Evolutionary conservation across 805 yeast species (phyloP).

Genomic region (Saccharomyces jurei): DNA sequence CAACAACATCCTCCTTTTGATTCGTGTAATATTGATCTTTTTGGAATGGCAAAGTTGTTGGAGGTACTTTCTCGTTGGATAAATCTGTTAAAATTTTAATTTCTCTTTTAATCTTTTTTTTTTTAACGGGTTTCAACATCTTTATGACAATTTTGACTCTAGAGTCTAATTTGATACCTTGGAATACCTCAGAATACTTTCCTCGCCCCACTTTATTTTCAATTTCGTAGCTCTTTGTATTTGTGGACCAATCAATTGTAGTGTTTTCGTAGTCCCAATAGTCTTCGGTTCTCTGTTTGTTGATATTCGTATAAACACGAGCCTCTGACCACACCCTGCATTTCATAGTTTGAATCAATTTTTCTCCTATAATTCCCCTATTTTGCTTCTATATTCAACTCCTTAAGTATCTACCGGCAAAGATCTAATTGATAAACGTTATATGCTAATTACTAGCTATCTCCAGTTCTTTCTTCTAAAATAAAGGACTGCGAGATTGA

Average conservation of each 20-base stretch:
- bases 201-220: conserved; percentile 84
- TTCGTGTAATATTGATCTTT: conserved; percentile 24
- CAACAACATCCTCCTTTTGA: conserved; percentile 20
- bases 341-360: conserved; percentile 16
- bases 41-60: conserved; percentile 19
- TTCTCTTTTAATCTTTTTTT: conserved; percentile 85
- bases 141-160: conserved; percentile 71
- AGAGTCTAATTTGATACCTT: conserved; percentile 63
- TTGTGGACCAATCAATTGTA: conserved; percentile 53
- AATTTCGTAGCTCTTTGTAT: conserved; percentile 59
- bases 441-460: neutral
- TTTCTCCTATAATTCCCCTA: neutral
- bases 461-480: too few species aligned
- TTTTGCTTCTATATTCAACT: neutral
- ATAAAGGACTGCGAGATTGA: neutral
- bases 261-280: conserved; percentile 84
- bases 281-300: conserved; percentile 54
- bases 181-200: conserved; percentile 90
- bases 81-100: conserved; percentile 79
- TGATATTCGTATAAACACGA: conserved; percentile 69
- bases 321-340: conserved; percentile 38
- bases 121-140: conserved; percentile 85
- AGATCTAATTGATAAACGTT: neutral
- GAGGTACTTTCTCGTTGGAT: conserved; percentile 34
- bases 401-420: neutral